Conservation (phyloP, 2,329 filamentous ascomycete genomes). For the Cytospora piceae region DNA sequence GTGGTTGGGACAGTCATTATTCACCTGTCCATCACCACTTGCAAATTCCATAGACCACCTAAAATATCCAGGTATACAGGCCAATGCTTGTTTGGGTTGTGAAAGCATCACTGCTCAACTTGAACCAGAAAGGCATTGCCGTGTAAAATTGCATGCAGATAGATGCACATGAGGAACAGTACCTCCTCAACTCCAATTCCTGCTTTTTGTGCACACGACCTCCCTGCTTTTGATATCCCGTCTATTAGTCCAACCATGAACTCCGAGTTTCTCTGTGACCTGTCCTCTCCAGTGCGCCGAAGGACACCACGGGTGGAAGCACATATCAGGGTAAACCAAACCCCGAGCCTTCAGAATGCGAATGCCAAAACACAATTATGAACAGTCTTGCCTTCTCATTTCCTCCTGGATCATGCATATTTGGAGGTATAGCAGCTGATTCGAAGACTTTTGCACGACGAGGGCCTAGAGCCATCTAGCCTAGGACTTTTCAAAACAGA, state of each 20-base stretch:
- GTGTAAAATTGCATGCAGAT: not conserved
- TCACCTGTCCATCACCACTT: not conserved
- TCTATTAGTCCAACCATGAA: conserved; percentile 15
- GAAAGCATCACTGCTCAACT: not conserved
- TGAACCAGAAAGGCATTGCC: not conserved
- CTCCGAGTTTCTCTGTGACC: conserved; percentile 15
- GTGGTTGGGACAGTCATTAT: not conserved
- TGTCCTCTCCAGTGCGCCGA: not conserved
- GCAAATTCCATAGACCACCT: not conserved
- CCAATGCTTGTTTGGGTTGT: not conserved
- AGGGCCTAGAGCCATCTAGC: conserved; percentile 13
- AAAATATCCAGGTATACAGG: not conserved
- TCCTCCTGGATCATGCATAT: conserved; percentile 11
- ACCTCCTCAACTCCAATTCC: conserved; percentile 4
- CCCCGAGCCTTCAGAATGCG: conserved; percentile 8
- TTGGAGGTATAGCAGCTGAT: conserved; percentile 8
- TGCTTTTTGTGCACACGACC: conserved; percentile 5
- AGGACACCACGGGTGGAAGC: not conserved
- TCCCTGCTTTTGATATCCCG: conserved; percentile 7
- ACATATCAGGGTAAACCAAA: conserved; percentile 8
- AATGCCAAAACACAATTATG: not conserved
- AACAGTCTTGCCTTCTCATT: not conserved
- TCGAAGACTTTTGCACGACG: not conserved
- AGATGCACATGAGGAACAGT: not conserved
- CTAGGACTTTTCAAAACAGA: conserved; percentile 8